Evolutionary conservation across 371 early-diverging fungal species (phyloP).

Genomic region (Zychaea mexicana): DNA sequence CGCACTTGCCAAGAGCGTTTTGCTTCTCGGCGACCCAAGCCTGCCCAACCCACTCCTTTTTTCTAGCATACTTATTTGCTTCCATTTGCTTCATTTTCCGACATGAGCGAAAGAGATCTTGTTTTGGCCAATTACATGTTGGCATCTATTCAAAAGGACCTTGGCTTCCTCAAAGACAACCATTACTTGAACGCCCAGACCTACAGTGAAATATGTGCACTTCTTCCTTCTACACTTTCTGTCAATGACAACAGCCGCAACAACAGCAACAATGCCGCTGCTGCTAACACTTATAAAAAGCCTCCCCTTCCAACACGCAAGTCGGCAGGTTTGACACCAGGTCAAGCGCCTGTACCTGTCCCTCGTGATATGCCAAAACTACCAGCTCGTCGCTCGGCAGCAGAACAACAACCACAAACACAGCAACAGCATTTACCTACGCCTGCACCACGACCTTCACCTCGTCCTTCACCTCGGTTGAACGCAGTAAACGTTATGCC

Average conservation of each 20-base stretch:
- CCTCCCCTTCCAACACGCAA: slow-evolving; percentile 50
- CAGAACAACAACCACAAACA: not conserved
- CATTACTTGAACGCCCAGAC: slow-evolving; percentile 34
- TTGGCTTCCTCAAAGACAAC: slow-evolving; percentile 42
- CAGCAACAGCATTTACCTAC: not conserved
- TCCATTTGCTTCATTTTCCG: too few species aligned
- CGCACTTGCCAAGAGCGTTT: too few species aligned
- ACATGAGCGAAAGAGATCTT: slow-evolving; percentile 18
- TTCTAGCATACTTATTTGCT: too few species aligned
- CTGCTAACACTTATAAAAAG: slow-evolving; percentile 1
- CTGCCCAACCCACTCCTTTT: too few species aligned
- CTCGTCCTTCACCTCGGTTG: slow-evolving; percentile 5
- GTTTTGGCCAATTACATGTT: slow-evolving; percentile 43
- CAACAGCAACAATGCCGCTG: not conserved
- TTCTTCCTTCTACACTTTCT: slow-evolving; percentile 30
- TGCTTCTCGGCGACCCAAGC: too few species aligned
- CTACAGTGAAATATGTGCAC: slow-evolving; percentile 35
- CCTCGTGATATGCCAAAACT: slow-evolving; percentile 34
- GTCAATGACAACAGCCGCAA: not conserved
- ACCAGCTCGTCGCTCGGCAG: slow-evolving; percentile 30
- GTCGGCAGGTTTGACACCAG: slow-evolving; percentile 12
- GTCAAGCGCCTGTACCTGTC: slow-evolving; percentile 14
- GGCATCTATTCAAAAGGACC: slow-evolving; percentile 43
- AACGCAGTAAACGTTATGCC: slow-evolving; percentile 2
- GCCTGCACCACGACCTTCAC: slow-evolving; percentile 3